A percentile compares a stretch with the other conserved stretches of the same genome.
phyloP scores from a whole-genome alignment of 2,329 filamentous ascomycete genomes.

The Phialemonium atrogriseum region DNA sequence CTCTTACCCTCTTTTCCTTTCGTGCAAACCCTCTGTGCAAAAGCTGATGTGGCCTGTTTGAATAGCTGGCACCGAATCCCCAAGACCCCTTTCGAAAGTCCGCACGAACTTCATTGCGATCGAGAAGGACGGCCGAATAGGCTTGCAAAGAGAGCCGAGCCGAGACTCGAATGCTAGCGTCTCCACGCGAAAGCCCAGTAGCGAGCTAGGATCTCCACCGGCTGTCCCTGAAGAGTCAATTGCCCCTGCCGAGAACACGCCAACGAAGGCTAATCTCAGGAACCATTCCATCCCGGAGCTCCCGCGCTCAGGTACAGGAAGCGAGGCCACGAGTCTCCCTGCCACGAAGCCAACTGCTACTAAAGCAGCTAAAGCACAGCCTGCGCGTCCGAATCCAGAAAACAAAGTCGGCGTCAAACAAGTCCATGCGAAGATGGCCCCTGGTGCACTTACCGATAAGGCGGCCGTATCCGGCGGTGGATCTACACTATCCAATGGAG shows the following conservation, averaged over 20 bases:
- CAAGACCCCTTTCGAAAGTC: slow-evolving; percentile 64
- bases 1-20: slow-evolving; percentile 12
- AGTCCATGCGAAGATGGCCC: slow-evolving; percentile 19
- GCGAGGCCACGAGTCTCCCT: slow-evolving; percentile 7
- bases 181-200: slow-evolving; percentile 25
- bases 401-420: slow-evolving; percentile 32
- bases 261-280: slow-evolving; percentile 23
- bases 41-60: slow-evolving; percentile 11
- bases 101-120: slow-evolving; percentile 68
- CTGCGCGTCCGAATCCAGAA: slow-evolving; percentile 22
- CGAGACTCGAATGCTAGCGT: slow-evolving; percentile 29
- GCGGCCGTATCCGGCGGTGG: slow-evolving; percentile 9
- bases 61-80: slow-evolving; percentile 36
- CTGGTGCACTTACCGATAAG: slow-evolving; percentile 21
- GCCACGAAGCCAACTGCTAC: slow-evolving; percentile 22
- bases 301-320: slow-evolving; percentile 19
- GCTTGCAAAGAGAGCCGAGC: slow-evolving; percentile 37
- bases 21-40: too few relatives aligned
- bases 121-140: slow-evolving; percentile 54
- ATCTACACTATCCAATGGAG: slow-evolving; percentile 8
- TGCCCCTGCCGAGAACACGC: slow-evolving; percentile 20
- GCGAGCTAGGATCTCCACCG: slow-evolving; percentile 30
- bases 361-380: slow-evolving; percentile 1
- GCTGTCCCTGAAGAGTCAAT: slow-evolving; percentile 29
- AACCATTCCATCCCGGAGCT: slow-evolving; percentile 35